Evolutionary conservation across 495 filamentous ascomycete species (phyloP).

Genomic region (Lophiotrema nucula): DNA sequence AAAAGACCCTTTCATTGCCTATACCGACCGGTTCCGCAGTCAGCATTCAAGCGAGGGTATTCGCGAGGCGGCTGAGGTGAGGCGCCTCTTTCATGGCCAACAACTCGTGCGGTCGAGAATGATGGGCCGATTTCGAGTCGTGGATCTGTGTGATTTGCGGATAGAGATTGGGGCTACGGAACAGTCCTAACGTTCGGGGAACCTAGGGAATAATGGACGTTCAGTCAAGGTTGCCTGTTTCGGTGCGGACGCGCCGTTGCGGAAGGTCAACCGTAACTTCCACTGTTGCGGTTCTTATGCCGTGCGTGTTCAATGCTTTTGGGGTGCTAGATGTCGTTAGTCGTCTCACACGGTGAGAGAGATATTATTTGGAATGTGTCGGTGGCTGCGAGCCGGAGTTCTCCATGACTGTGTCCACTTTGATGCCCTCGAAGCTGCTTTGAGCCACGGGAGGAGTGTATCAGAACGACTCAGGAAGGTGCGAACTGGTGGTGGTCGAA

Average conservation of each 20-base stretch:
- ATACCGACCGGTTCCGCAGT: neutral
- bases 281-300: neutral
- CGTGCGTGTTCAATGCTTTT: neutral
- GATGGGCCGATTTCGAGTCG: neutral
- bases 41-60: neutral
- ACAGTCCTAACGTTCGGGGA: too few relatives aligned
- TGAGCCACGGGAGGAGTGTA: neutral
- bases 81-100: neutral
- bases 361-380: neutral
- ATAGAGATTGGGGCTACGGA: neutral
- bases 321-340: neutral
- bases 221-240: neutral
- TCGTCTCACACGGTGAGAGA: neutral
- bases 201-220: too few relatives aligned
- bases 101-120: neutral
- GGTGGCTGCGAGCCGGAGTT: neutral
- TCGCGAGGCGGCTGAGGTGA: constrained; percentile 1
- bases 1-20: too few relatives aligned
- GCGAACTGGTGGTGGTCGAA: constrained; percentile 7
- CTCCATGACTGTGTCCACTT: too few relatives aligned
- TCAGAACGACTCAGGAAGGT: constrained; percentile 6
- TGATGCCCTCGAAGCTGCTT: too few relatives aligned
- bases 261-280: constrained; percentile 15
- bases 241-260: neutral
- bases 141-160: constrained; percentile 6